These are phyloP conservation scores for Russula virescens DNA, from an alignment of 768 basidiomycete species.

Conservation along the genomic window DNA sequence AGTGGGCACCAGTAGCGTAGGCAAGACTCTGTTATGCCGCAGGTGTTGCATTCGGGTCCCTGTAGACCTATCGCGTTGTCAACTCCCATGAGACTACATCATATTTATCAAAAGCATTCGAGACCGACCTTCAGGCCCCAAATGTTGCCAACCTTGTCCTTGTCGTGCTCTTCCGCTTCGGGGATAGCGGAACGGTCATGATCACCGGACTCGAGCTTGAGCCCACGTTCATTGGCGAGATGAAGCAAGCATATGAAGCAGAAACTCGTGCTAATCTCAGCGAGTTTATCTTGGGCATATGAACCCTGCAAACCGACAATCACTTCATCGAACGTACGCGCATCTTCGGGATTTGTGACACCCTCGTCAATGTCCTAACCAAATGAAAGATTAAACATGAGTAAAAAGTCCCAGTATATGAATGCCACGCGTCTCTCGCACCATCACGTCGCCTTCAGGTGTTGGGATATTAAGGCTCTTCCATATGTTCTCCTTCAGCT, in stretches of 20 bases:
- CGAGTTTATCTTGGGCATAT: conserved; percentile 92
- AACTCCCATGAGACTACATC: background rate
- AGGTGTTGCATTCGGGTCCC: conserved; percentile 35
- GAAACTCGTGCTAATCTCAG: conserved; percentile 97
- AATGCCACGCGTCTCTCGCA: conserved; percentile 28
- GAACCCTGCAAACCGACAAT: conserved; percentile 73
- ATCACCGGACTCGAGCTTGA: conserved; percentile 62
- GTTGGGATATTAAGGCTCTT: conserved; percentile 78
- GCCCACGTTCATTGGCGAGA: conserved; percentile 92
- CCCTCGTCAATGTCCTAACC: conserved; percentile 52
- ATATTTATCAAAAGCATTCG: background rate
- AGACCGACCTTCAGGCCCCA: conserved; percentile 71
- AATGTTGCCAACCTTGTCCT: conserved; percentile 58
- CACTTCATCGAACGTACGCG: conserved; percentile 70
- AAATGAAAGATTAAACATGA: background rate
- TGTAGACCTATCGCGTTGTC: conserved; percentile 36
- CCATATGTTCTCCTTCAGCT: conserved; percentile 98
- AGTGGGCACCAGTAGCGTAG: too few relatives aligned
- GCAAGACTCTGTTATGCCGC: conserved; percentile 25
- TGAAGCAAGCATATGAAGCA: conserved; percentile 98
- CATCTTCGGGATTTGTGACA: conserved; percentile 57
- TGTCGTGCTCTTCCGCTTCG: conserved; percentile 34
- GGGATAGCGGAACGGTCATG: conserved; percentile 34
- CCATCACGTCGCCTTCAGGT: conserved; percentile 46
- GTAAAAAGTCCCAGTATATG: background rate